Percentiles rank a stretch among this genome's conserved stretches.
Evolutionary conservation across 2,329 filamentous ascomycete species (phyloP).

Genomic region (Gnomoniopsis smithogilvyi): DNA sequence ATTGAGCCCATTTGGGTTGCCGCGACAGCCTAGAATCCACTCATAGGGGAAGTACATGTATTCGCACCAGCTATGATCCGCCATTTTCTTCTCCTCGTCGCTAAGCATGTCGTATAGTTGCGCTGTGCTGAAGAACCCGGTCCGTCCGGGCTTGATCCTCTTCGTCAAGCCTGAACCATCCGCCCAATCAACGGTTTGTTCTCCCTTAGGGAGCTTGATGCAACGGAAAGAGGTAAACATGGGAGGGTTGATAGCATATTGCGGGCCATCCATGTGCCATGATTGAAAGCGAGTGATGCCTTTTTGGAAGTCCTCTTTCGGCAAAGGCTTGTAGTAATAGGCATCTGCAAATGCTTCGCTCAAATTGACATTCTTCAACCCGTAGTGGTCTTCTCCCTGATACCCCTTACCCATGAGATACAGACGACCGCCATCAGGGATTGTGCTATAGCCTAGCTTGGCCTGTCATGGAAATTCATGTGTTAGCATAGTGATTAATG

Average conservation of each 20-base stretch:
- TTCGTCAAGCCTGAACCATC: constrained; percentile 30
- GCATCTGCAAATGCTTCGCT: constrained; percentile 22
- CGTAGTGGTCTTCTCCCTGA: constrained; percentile 34
- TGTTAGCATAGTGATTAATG: too few relatives aligned
- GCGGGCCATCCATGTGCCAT: constrained; percentile 37
- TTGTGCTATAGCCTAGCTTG: constrained; percentile 16
- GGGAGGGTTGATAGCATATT: constrained; percentile 32
- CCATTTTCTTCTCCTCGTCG: constrained; percentile 36
- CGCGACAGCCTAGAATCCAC: constrained; percentile 40
- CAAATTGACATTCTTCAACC: constrained; percentile 27
- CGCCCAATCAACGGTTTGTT: constrained; percentile 34
- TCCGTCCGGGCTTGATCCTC: constrained; percentile 28
- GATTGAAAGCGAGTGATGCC: constrained; percentile 35
- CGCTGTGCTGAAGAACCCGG: constrained; percentile 40
- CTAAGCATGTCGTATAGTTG: constrained; percentile 39
- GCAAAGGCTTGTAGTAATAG: constrained; percentile 27
- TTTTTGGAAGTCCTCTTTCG: constrained; percentile 25
- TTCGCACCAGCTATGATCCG: constrained; percentile 43
- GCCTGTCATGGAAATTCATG: too few relatives aligned
- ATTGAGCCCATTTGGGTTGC: constrained; percentile 37
- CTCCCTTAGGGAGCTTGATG: constrained; percentile 28
- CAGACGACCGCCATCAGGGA: constrained; percentile 33
- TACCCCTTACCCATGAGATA: constrained; percentile 34
- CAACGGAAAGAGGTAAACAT: constrained; percentile 34
- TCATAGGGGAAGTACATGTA: constrained; percentile 42